Evolutionary conservation across 1,139 yeast genomes (phyloP), one percentile per base, ranked within the genome.

Genomic region (Zygotorulaspora mrakii): DNA sequence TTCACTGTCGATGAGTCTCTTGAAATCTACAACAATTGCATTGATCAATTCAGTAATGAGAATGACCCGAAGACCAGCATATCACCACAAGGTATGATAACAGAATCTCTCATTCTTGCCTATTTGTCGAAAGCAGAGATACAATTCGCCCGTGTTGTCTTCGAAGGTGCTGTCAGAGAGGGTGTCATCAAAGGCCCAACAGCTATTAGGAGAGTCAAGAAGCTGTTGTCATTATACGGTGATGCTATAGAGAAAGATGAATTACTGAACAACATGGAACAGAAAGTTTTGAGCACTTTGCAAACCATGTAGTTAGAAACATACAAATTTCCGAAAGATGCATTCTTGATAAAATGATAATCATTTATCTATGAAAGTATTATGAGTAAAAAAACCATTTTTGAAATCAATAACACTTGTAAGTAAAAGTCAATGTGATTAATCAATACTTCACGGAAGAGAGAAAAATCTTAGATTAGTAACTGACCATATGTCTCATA

Each of bases 101-200:
- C 81, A 0, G 79, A 79, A 49, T 64, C 82, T 1, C 61, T 81
- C 37, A 61, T 79, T 14, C 52, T 77, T 16, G 70, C 76, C 1
- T 68, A 65, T 39, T 60, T 82, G 25, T 64, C 70, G 14, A 69
- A 70, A 25, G 65, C 69, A 26, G 87, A 82, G 52, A 59, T 85
- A 27, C 80, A 77, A 41, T 73, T 82, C 57, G 86, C 87, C 0
- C 68, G 71, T 30, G 70, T 80, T 31, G 62, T 82, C n/a, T 70
- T 73, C 47, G 79, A 76, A 30, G 80, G 78, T 49, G 76, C 82
- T 1, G 55, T 68, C 3, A 70, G 66, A 30, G 71, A 71, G 42
- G 62, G 53, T 8, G 50, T 75, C 1, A 43, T 80, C 1, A 55
- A 56, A 11, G 71, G 70, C 18, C 74, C 70, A 17, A 54, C 57